phyloP scores from a whole-genome alignment of 2,329 filamentous ascomycete genomes.

The Curvularia sp. region DNA sequence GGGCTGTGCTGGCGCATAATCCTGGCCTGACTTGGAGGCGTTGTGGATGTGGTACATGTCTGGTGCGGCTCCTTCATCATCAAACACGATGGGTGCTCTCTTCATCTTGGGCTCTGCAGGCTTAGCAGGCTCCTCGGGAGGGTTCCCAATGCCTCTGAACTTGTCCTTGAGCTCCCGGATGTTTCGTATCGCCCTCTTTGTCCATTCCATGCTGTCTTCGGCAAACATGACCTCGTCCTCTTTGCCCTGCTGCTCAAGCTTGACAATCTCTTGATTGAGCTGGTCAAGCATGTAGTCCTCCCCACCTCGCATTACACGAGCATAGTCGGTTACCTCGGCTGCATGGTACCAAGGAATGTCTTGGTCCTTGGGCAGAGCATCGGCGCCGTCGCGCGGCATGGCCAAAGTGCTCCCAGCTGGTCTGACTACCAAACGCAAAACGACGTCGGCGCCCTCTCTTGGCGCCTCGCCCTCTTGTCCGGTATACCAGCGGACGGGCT shows the following conservation, averaged over 20 bases:
- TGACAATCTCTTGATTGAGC: slow-evolving; percentile 78
- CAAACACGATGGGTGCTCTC: slow-evolving; percentile 59
- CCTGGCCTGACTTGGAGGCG: slow-evolving; percentile 55
- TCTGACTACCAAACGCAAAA: slow-evolving; percentile 84
- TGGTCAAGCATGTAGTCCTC: slow-evolving; percentile 85
- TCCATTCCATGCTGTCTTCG: slow-evolving; percentile 87
- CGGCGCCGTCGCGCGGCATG: slow-evolving; percentile 81
- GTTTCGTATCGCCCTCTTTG: slow-evolving; percentile 78
- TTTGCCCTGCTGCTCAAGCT: slow-evolving; percentile 76
- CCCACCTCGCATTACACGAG: slow-evolving; percentile 92
- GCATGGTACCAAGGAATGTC: slow-evolving; percentile 95
- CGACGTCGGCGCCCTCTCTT: slow-evolving; percentile 84
- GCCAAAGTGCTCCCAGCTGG: slow-evolving; percentile 83
- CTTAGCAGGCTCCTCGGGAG: slow-evolving; percentile 62
- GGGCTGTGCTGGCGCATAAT: slow-evolving; percentile 36
- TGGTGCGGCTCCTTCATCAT: slow-evolving; percentile 57
- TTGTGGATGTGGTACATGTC: slow-evolving; percentile 62
- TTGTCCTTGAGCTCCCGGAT: slow-evolving; percentile 81
- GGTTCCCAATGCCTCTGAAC: slow-evolving; percentile 70
- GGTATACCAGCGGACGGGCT: slow-evolving; percentile 88
- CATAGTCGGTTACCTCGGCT: slow-evolving; percentile 92
- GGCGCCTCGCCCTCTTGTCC: slow-evolving; percentile 86
- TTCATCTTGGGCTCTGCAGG: slow-evolving; percentile 58
- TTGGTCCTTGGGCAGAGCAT: slow-evolving; percentile 71
- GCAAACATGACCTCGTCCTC: slow-evolving; percentile 93